Evolutionary conservation across 208 protist species (phyloP), one percentile per base, ranked within the genome.

Genomic region (Acanthamoeba lugdunensis): DNA sequence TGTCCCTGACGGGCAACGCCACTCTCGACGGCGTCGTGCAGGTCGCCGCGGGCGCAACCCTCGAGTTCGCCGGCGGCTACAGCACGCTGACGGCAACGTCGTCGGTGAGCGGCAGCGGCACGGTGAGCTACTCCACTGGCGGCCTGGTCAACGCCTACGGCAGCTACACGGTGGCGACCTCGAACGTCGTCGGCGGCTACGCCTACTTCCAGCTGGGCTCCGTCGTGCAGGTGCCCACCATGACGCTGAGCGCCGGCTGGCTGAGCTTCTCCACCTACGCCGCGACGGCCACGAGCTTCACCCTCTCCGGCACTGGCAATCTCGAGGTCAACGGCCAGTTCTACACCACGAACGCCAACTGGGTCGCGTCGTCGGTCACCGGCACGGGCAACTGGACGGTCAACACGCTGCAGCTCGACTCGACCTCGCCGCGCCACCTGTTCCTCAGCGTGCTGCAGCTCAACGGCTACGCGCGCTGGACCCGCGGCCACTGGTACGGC

Each of bases 301-400:
- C 48, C 30, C 11, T 92, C 14, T 71, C 61, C n/a, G 63, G 58
- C 81, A 28, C 18, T 11, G 87, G 65, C 61, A 56, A 8, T 11
- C 87, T 92, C 33, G 28, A 92, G 45, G 87, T 92, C 2, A 77
- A 52, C 87, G 87, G 87, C 13, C 87, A 41, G 21, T 77, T 92
- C 52, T 54, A 41, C 45, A 41, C 63, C 54, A 54, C 61, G 16
- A 48, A 14, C 13, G 33, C 48, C 33, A 54, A 48, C 87, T 92
- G 87, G 87, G 16, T 52, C 28, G 50, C 63, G 1, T 48, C 61
- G 23, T 45, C 33, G 23, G 69, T 56, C 33, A 61, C 63, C 33
- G 87, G 87, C 65, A 58, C 69, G 37, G 87, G 87, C 87, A 92
- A 92, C 87, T 77, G 61, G 61, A 92, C 87, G 14, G 87, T 92